phyloP scores from a whole-genome alignment of 768 basidiomycete genomes.

The Lactarius hatsudake region DNA sequence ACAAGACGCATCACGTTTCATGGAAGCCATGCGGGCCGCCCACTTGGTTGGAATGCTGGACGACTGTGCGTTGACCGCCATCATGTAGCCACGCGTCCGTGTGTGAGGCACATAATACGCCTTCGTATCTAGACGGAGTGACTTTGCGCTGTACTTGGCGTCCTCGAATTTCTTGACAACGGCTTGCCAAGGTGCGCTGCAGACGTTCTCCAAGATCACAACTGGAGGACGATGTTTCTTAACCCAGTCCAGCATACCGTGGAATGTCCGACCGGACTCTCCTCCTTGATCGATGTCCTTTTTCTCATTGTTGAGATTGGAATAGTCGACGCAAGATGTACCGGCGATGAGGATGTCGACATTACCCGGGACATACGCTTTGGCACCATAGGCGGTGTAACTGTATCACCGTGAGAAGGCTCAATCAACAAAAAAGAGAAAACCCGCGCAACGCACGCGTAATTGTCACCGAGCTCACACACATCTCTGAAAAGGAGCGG shows the following conservation, averaged over 20 bases:
- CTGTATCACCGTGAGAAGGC: slow-evolving; percentile 39
- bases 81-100: slow-evolving; percentile 82
- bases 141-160: slow-evolving; percentile 72
- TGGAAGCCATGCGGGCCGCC: slow-evolving; percentile 57
- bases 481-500: slow-evolving; percentile 93
- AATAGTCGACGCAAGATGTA: slow-evolving; percentile 96
- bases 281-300: slow-evolving; percentile 87
- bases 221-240: slow-evolving; percentile 80
- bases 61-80: slow-evolving; percentile 67
- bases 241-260: slow-evolving; percentile 94
- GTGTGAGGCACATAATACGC: slow-evolving; percentile 94
- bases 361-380: slow-evolving; percentile 82
- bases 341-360: slow-evolving; percentile 91
- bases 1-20: slow-evolving; percentile 83
- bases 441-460: slow-evolving; percentile 55
- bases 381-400: slow-evolving; percentile 88
- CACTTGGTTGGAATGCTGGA: slow-evolving; percentile 66
- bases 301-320: slow-evolving; percentile 90
- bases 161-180: slow-evolving; percentile 76
- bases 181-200: slow-evolving; percentile 79
- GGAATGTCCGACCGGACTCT: slow-evolving; percentile 91
- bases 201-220: slow-evolving; percentile 95
- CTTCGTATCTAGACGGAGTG: slow-evolving; percentile 76
- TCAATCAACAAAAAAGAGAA: slow-evolving; percentile 13
- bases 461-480: slow-evolving; percentile 74